phyloP scores from a whole-genome alignment of 495 filamentous ascomycete species.

The Hypoxylon subgilvum region DNA sequence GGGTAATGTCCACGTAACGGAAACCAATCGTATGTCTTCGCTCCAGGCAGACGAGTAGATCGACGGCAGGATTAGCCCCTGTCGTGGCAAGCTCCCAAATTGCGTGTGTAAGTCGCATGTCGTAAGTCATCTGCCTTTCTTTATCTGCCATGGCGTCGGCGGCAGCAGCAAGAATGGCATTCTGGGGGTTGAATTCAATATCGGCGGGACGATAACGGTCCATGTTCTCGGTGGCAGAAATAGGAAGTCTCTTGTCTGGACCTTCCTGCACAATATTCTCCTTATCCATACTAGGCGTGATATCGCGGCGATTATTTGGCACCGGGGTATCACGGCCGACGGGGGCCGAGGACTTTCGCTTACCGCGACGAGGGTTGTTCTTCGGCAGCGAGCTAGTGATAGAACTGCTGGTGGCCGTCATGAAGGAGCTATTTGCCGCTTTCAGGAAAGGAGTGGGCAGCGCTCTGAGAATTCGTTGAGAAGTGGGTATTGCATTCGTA shows the following conservation, averaged over 20 bases:
- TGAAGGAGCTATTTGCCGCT: constrained; percentile 92
- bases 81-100: constrained; percentile 96
- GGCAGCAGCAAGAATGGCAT: constrained; percentile 53
- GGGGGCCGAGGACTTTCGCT: constrained; percentile 59
- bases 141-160: constrained; percentile 60
- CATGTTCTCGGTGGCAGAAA: constrained; percentile 47
- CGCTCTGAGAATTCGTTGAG: constrained; percentile 87
- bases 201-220: constrained; percentile 44
- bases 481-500: constrained; percentile 83
- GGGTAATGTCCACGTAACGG: constrained; percentile 92
- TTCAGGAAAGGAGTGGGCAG: constrained; percentile 91
- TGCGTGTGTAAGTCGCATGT: constrained; percentile 82
- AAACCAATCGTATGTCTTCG: constrained; percentile 92
- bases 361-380: constrained; percentile 61
- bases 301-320: constrained; percentile 37
- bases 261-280: constrained; percentile 45
- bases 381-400: constrained; percentile 84
- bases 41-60: constrained; percentile 91
- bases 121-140: constrained; percentile 80
- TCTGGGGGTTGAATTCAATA: constrained; percentile 33
- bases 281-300: constrained; percentile 46
- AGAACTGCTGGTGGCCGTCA: constrained; percentile 88
- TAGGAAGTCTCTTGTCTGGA: constrained; percentile 19
- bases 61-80: constrained; percentile 90
- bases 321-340: constrained; percentile 45